A percentile compares a stretch with the other conserved stretches of the same genome.
Evolutionary conservation across 202 grass and related monocot species (phyloP).

Genomic region (Brachypodium distachyon): DNA sequence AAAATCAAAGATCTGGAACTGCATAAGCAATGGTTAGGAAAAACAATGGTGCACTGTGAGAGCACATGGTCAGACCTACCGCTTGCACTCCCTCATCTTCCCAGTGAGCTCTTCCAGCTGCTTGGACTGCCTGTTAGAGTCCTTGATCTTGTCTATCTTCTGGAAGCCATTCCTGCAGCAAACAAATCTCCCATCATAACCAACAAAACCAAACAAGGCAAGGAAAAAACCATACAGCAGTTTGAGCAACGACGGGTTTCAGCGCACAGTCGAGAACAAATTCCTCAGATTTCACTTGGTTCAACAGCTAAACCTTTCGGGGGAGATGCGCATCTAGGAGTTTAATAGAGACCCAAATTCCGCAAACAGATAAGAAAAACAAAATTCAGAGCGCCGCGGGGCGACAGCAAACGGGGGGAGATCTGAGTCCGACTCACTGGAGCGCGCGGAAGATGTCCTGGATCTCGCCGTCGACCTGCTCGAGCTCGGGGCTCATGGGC

Average conservation of each 20-base stretch:
- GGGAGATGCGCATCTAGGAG: too few species aligned
- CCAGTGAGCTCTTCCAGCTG: conserved; percentile 89
- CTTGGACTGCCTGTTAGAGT: conserved; percentile 83
- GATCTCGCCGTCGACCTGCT: conserved; percentile 94
- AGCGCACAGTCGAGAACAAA: neutral
- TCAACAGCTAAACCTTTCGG: neutral
- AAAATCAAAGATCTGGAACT: neutral
- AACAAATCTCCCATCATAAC: neutral
- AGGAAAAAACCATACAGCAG: neutral
- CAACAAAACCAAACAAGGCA: neutral
- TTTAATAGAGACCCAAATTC: too few species aligned
- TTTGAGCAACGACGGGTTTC: neutral
- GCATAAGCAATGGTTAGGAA: neutral
- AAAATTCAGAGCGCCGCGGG: too few species aligned
- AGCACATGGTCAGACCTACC: conserved; percentile 19
- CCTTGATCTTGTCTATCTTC: conserved; percentile 98
- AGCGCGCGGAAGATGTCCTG: conserved; percentile 93
- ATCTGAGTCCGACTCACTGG: conserved; percentile 73
- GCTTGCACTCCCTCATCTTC: conserved; percentile 97
- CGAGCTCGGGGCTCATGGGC: conserved; percentile 81
- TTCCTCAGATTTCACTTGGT: neutral
- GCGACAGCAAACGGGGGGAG: neutral
- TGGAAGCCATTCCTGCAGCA: conserved; percentile 91
- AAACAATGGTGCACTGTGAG: neutral
- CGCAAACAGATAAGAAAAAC: too few species aligned